Evolutionary conservation across 164 flowering plant species (phyloP), one percentile per base, ranked within the genome.

Genomic region (Aristolochia californica): DNA sequence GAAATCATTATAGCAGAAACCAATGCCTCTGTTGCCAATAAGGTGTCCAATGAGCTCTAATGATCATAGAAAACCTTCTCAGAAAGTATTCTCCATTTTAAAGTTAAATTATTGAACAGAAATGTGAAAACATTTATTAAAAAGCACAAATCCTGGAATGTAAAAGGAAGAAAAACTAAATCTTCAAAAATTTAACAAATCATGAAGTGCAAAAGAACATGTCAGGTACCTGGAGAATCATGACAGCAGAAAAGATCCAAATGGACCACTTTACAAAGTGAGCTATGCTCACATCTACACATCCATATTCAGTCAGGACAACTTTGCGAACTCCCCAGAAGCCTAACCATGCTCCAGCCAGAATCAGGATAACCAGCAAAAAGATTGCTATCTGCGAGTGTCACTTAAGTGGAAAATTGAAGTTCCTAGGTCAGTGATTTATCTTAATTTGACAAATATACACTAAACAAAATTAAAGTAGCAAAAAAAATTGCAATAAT

Each of bases 301-400:
- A 71, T 57, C 97, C 99, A 68, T 89, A 94, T 68, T 87, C 88
- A 57, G 79, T 65, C 52, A 89, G 66, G 27, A 93, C 79, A 65
- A 87, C 66, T 69, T 83, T 93, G 59, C 75, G 83, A 18, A 89
- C 88, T 55, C 70, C 84, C 97, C 97, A 89, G 59, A 85, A 93
- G 43, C 97, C 99, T 72, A 85, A 68, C 97, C 97, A 88, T 64
- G 99, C 97, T 76, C 99, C 99, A 70, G 76, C 68, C 45, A 93
- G 66, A 45, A 74, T 49, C 67, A 87, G 23, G 62, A 77, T 79
- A 62, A 78, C 72, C 63, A 79, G 69, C 57, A 84, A 64, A 73
- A 89, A 75, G 45, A 70, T 62, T 53, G 72, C 81, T 72, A 88
- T 68, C 98, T 88, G 88, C 74, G 69, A n/a, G 49, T 58, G 27